Evolutionary conservation across 176 grass and related monocot genomes (phyloP).

Genomic region (Musa itinerans): DNA sequence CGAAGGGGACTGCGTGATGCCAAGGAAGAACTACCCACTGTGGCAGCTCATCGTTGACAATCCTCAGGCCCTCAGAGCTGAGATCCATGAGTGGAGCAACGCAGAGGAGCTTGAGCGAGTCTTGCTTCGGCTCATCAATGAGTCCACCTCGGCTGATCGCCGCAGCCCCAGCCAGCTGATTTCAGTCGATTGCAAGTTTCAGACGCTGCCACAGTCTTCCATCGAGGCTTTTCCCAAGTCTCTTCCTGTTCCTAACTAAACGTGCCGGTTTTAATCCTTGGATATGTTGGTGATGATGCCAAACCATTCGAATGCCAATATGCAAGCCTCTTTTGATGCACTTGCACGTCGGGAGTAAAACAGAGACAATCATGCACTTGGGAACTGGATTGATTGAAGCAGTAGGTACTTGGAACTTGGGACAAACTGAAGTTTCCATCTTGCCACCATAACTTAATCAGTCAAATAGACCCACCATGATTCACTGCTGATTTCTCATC

Average conservation of each 20-base stretch:
- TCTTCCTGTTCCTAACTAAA: not conserved
- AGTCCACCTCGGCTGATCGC: not conserved
- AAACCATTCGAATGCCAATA: too few species aligned
- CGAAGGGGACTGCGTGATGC: slow-evolving; percentile 1
- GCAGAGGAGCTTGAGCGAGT: not conserved
- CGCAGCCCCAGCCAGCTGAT: not conserved
- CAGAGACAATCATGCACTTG: too few species aligned
- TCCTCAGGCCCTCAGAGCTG: not conserved
- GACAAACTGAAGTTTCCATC: too few species aligned
- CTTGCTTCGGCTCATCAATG: not conserved
- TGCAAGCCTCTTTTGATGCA: too few species aligned
- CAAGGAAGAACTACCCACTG: not conserved
- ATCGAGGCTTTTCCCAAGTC: not conserved
- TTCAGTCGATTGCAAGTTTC: not conserved
- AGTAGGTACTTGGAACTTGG: too few species aligned
- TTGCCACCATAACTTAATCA: too few species aligned
- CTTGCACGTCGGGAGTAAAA: too few species aligned
- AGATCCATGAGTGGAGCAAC: not conserved
- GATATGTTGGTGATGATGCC: not conserved
- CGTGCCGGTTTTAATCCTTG: not conserved
- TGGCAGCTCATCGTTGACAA: not conserved
- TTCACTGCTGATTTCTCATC: too few species aligned
- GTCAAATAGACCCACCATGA: too few species aligned
- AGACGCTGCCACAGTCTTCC: not conserved
- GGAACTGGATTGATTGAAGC: too few species aligned